Evolutionary conservation across 768 basidiomycete species (phyloP).

Genomic region (Rhizopogon vinicolor): DNA sequence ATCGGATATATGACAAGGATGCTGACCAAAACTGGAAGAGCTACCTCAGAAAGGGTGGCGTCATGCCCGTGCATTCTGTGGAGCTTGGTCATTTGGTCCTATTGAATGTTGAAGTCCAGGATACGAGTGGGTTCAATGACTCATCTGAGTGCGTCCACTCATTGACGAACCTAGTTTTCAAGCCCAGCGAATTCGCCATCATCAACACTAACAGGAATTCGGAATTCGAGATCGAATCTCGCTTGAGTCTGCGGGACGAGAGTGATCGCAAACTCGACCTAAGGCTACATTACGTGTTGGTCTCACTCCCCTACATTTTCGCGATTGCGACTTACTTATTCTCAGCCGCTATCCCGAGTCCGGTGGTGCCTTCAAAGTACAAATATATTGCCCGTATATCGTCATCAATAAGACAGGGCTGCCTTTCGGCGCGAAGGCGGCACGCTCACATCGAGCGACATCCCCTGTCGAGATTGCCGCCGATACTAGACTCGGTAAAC

Average conservation of each 20-base stretch:
- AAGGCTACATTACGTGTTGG: slow-evolving; percentile 87
- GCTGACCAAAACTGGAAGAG: slow-evolving; percentile 92
- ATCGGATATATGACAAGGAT: slow-evolving; percentile 96
- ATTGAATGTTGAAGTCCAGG: slow-evolving; percentile 86
- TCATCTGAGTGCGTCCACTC: not conserved
- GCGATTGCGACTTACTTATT: slow-evolving; percentile 5
- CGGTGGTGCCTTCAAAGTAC: slow-evolving; percentile 94
- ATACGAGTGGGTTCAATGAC: slow-evolving; percentile 57
- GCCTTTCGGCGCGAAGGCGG: slow-evolving; percentile 70
- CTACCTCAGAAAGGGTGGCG: slow-evolving; percentile 87
- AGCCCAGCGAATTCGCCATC: slow-evolving; percentile 94
- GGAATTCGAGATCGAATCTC: slow-evolving; percentile 79
- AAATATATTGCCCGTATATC: slow-evolving; percentile 88
- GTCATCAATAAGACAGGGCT: slow-evolving; percentile 90
- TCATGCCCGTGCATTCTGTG: slow-evolving; percentile 96
- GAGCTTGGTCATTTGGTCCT: slow-evolving; percentile 87
- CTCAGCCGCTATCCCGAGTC: slow-evolving; percentile 75
- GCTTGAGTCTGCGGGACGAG: slow-evolving; percentile 67
- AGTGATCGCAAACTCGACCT: slow-evolving; percentile 74
- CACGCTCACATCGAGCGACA: slow-evolving; percentile 56
- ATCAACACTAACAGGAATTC: slow-evolving; percentile 92
- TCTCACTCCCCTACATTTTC: slow-evolving; percentile 4
- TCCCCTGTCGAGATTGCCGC: slow-evolving; percentile 82
- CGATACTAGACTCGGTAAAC: slow-evolving; percentile 57
- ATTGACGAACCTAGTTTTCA: slow-evolving; percentile 55